A percentile compares a stretch with the other conserved stretches of the same genome.
Evolutionary conservation across 2,329 filamentous ascomycete genomes (phyloP).

Genomic region (Calonectria honghensis): DNA sequence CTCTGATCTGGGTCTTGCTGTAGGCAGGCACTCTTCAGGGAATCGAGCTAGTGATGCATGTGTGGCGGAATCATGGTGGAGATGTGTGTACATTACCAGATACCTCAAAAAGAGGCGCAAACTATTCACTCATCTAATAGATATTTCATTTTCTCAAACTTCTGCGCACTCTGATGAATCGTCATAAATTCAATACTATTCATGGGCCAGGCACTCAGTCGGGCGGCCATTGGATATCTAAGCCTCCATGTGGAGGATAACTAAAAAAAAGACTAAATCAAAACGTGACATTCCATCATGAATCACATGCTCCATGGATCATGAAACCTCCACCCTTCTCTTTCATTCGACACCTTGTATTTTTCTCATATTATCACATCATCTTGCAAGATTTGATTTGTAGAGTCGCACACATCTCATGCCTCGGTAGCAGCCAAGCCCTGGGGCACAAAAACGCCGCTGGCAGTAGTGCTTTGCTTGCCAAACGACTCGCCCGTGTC

Average conservation of each 20-base stretch:
- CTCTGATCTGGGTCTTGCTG: constrained; percentile 11
- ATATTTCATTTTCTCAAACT: not conserved
- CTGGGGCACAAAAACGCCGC: constrained; percentile 53
- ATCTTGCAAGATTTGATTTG: constrained; percentile 10
- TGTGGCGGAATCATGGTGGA: not conserved
- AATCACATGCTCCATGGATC: no score
- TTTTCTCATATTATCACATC: constrained; percentile 29
- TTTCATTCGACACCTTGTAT: constrained; percentile 7
- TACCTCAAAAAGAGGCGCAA: not conserved
- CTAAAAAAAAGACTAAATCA: constrained; percentile 45
- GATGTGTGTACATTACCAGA: not conserved
- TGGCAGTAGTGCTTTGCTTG: constrained; percentile 52
- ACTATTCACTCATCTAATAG: constrained; percentile 17
- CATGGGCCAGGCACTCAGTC: constrained; percentile 5
- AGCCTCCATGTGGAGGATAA: constrained; percentile 43
- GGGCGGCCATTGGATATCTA: constrained; percentile 50
- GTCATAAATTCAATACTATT: constrained; percentile 28
- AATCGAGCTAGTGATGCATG: not conserved
- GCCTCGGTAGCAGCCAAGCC: constrained; percentile 53
- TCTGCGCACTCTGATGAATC: constrained; percentile 1
- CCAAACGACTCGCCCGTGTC: constrained; percentile 62
- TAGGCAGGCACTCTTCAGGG: not conserved
- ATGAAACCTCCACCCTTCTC: not conserved
- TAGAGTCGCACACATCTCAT: constrained; percentile 34
- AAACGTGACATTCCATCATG: constrained; percentile 44